A percentile compares a stretch with the other conserved stretches of the same genome.
These are phyloP conservation scores for Penicillium paneum DNA, from an alignment of 2,329 filamentous ascomycete genomes.

Conservation along the genomic window DNA sequence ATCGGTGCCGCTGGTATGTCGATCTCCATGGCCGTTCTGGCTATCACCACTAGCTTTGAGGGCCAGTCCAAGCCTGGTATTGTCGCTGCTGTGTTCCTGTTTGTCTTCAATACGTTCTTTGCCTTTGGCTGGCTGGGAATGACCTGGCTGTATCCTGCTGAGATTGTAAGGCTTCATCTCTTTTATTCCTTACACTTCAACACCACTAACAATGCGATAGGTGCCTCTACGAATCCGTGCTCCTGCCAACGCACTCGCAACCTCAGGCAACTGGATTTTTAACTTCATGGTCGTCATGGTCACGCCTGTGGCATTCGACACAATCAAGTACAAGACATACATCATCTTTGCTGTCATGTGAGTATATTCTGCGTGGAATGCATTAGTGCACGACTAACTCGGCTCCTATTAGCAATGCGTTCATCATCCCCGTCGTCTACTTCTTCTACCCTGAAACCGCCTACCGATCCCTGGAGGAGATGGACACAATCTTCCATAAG, in stretches of 20 bases:
- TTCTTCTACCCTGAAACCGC: conserved; percentile 60
- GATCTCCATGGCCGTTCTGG: conserved; percentile 61
- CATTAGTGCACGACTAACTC: conserved; percentile 1
- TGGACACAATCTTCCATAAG: conserved; percentile 63
- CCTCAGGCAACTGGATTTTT: conserved; percentile 39
- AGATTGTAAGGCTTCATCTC: conserved; percentile 49
- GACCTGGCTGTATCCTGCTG: conserved; percentile 61
- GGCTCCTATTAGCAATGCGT: conserved; percentile 41
- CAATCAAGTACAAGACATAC: conserved; percentile 54
- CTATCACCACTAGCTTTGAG: conserved; percentile 38
- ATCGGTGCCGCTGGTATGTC: conserved; percentile 65
- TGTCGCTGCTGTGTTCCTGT: conserved; percentile 54
- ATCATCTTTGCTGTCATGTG: conserved; percentile 53
- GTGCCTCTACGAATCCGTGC: conserved; percentile 36
- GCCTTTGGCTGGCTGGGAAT: conserved; percentile 60
- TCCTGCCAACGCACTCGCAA: conserved; percentile 23
- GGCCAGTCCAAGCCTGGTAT: conserved; percentile 40
- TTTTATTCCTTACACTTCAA: neutral
- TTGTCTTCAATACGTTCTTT: conserved; percentile 63
- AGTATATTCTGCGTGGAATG: conserved; percentile 4
- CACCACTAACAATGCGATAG: conserved; percentile 9
- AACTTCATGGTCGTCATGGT: conserved; percentile 66
- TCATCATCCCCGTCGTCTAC: conserved; percentile 55
- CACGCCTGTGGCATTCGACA: conserved; percentile 57
- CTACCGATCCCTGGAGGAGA: conserved; percentile 61